phyloP scores from a whole-genome alignment of 371 early-diverging fungal genomes.

The Lichtheimia hyalospora region DNA sequence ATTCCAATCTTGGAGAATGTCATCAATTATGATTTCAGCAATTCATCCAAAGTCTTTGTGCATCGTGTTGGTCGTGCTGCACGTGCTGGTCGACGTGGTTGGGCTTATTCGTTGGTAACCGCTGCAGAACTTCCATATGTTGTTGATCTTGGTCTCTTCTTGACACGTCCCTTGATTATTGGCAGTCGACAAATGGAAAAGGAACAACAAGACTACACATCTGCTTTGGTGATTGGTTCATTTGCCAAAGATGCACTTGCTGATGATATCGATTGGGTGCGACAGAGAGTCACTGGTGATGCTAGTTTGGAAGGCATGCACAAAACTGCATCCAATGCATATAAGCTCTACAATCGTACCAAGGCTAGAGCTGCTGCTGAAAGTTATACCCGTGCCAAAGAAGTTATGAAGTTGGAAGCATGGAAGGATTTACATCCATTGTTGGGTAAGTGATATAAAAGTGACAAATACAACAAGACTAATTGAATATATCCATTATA shows the following conservation, averaged over 20 bases:
- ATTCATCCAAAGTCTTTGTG: slow-evolving; percentile 93
- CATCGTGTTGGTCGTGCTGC: slow-evolving; percentile 99
- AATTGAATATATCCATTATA: not conserved
- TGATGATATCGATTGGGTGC: slow-evolving; percentile 74
- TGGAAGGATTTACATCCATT: slow-evolving; percentile 78
- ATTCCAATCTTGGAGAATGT: slow-evolving; percentile 96
- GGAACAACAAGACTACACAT: slow-evolving; percentile 70
- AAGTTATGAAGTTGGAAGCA: slow-evolving; percentile 57
- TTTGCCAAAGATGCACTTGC: slow-evolving; percentile 71
- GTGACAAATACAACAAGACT: not conserved
- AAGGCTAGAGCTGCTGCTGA: slow-evolving; percentile 81
- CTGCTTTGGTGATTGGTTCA: slow-evolving; percentile 80
- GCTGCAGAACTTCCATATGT: slow-evolving; percentile 91
- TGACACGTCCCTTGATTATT: slow-evolving; percentile 75
- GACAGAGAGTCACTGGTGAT: slow-evolving; percentile 56
- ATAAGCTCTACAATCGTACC: slow-evolving; percentile 83
- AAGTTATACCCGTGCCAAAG: slow-evolving; percentile 86
- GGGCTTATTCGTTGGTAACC: slow-evolving; percentile 89
- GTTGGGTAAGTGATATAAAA: slow-evolving; percentile 42
- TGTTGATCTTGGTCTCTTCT: slow-evolving; percentile 90
- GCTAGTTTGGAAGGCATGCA: slow-evolving; percentile 64
- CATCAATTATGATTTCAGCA: slow-evolving; percentile 96
- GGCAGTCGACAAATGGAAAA: slow-evolving; percentile 35
- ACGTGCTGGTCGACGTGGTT: slow-evolving; percentile 93
- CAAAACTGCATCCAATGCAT: slow-evolving; percentile 78